Conservation (phyloP, 2,329 filamentous ascomycete genomes). For the Byssothecium circinans region DNA sequence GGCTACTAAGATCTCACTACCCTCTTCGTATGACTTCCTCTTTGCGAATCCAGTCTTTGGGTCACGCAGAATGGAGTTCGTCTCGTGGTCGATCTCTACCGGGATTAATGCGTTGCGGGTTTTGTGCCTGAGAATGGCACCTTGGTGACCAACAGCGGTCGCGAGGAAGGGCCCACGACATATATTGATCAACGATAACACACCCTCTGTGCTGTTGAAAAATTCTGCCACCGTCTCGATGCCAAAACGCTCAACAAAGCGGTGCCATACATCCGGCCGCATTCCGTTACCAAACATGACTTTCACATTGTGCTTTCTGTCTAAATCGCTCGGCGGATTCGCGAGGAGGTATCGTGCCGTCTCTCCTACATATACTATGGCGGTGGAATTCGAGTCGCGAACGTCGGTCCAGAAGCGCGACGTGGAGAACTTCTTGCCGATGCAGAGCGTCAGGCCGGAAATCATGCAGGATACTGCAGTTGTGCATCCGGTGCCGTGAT, state of each 20-base stretch:
- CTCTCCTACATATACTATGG: slow-evolving; percentile 78
- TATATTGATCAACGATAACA: slow-evolving; percentile 64
- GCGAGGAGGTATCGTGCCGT: slow-evolving; percentile 74
- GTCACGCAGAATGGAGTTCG: slow-evolving; percentile 67
- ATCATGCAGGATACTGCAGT: slow-evolving; percentile 59
- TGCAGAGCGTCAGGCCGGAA: slow-evolving; percentile 60
- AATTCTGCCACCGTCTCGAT: slow-evolving; percentile 69
- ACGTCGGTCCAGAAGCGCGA: slow-evolving; percentile 73
- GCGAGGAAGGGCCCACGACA: slow-evolving; percentile 63
- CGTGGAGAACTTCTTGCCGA: slow-evolving; percentile 69
- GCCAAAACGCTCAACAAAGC: slow-evolving; percentile 65
- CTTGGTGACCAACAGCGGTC: slow-evolving; percentile 71
- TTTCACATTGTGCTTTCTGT: slow-evolving; percentile 61
- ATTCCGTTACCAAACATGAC: slow-evolving; percentile 68
- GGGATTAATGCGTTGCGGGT: slow-evolving; percentile 62
- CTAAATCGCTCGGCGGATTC: slow-evolving; percentile 63
- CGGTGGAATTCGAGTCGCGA: slow-evolving; percentile 66
- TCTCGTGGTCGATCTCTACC: slow-evolving; percentile 68
- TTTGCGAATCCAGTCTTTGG: slow-evolving; percentile 67
- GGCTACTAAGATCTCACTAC: slow-evolving; percentile 74
- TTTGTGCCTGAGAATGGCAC: slow-evolving; percentile 58
- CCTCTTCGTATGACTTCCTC: slow-evolving; percentile 64
- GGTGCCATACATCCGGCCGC: slow-evolving; percentile 68
- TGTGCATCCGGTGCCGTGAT: slow-evolving; percentile 73
- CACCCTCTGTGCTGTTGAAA: slow-evolving; percentile 76